Conservation (phyloP, 1,139 yeast genomes). For the Geotrichum fermentans region DNA sequence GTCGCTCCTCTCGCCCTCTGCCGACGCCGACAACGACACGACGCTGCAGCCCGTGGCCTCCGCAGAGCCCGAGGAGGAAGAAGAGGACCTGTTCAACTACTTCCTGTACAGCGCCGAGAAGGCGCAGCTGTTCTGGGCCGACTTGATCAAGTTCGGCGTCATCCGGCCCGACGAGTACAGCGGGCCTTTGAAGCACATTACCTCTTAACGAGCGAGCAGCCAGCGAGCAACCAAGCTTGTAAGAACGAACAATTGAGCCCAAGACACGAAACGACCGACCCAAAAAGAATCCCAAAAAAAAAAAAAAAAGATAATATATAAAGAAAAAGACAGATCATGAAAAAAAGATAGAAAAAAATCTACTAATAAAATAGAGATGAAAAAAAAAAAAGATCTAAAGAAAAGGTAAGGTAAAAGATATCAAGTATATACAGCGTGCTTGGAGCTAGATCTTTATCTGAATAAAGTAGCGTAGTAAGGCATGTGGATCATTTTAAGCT, state of each 20-base stretch:
- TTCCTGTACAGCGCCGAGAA: constrained; percentile 71
- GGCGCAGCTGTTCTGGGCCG: constrained; percentile 68
- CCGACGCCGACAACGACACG: constrained; percentile 25
- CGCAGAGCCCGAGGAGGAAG: constrained; percentile 40
- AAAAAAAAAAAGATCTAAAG: no score
- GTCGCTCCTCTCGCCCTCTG: constrained; percentile 32
- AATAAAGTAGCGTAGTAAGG: no score
- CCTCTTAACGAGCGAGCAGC: no score
- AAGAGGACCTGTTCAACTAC: constrained; percentile 76
- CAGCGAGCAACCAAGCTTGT: no score
- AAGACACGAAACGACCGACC: neutral
- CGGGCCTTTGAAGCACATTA: constrained; percentile 28
- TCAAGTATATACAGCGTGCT: no score
- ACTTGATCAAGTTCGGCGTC: constrained; percentile 60
- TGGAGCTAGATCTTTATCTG: no score
- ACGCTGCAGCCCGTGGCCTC: constrained; percentile 7
- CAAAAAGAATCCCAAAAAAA: no score
- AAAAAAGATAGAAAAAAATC: neutral
- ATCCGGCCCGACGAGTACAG: constrained; percentile 31
- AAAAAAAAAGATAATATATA: no score
- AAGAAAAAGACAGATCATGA: neutral
- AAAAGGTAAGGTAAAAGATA: no score
- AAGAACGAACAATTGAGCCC: no score
- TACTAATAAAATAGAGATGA: no score
- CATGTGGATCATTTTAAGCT: no score